Conservation (phyloP, 495 filamentous ascomycete species). For the Oleoguttula mirabilis region DNA sequence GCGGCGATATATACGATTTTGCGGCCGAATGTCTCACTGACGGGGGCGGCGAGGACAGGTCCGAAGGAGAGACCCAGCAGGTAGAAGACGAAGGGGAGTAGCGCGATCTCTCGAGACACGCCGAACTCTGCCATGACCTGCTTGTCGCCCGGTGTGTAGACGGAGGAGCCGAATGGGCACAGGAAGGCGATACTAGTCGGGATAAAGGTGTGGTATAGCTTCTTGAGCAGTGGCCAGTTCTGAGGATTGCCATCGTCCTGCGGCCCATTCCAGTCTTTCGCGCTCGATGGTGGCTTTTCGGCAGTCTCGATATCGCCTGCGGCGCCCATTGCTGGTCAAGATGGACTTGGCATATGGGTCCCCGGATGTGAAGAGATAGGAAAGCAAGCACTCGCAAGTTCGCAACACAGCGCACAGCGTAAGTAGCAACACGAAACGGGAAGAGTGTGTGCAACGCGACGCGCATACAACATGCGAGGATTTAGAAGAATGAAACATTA, state of each 20-base stretch:
- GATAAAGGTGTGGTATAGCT: slow-evolving; percentile 21
- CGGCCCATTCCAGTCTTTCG: slow-evolving; percentile 27
- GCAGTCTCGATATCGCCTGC: too few species aligned
- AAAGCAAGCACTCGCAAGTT: too few species aligned
- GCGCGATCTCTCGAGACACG: slow-evolving; percentile 20
- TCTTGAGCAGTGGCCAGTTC: slow-evolving; percentile 27
- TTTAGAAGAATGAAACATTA: too few species aligned
- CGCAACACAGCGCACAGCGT: too few species aligned
- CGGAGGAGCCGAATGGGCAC: slow-evolving; percentile 22
- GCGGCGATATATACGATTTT: slow-evolving; percentile 19
- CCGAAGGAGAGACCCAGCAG: slow-evolving; percentile 21
- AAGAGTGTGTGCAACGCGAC: too few species aligned
- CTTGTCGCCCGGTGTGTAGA: slow-evolving; percentile 21
- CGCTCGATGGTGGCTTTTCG: too few species aligned
- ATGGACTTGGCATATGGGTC: too few species aligned
- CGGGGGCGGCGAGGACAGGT: slow-evolving; percentile 19
- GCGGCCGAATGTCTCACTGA: slow-evolving; percentile 23
- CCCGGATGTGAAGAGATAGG: too few species aligned
- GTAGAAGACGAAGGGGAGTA: slow-evolving; percentile 22
- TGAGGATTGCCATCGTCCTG: slow-evolving; percentile 32
- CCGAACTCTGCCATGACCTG: slow-evolving; percentile 13
- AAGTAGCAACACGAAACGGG: too few species aligned
- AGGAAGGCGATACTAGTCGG: slow-evolving; percentile 16
- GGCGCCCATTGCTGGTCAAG: too few species aligned
- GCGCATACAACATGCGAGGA: too few species aligned